These are phyloP conservation scores for Zizania palustris DNA, from an alignment of 202 grass and related monocot genomes.

Conservation along the genomic window DNA sequence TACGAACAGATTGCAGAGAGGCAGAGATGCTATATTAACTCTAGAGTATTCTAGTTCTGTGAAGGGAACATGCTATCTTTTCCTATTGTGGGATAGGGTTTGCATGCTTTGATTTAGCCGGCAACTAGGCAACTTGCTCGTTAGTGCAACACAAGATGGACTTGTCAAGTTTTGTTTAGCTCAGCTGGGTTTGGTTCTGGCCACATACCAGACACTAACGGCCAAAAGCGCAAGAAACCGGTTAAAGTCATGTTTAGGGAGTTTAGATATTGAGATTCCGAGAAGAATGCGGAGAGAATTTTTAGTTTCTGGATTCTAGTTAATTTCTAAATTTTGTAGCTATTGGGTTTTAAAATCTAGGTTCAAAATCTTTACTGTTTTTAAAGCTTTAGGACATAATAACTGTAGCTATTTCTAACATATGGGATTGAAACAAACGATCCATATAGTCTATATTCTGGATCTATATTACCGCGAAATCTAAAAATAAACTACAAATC, in stretches of 20 bases:
- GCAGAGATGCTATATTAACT: not conserved
- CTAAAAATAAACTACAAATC: no score
- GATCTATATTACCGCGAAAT: no score
- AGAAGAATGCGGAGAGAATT: no score
- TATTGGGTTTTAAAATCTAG: no score
- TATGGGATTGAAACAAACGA: no score
- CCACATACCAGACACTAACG: not conserved
- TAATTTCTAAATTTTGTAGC: no score
- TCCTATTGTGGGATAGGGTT: not conserved
- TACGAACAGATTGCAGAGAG: not conserved
- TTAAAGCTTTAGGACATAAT: no score
- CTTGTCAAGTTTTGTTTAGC: constrained; percentile 15
- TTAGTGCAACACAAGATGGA: constrained; percentile 16
- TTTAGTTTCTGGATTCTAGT: no score
- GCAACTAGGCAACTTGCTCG: constrained; percentile 16
- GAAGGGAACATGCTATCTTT: constrained; percentile 20
- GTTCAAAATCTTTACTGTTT: no score
- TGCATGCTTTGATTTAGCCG: constrained; percentile 10
- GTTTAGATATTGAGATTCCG: not conserved
- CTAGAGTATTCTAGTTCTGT: not conserved
- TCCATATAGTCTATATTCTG: no score
- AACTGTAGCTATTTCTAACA: no score
- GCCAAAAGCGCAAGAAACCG: not conserved
- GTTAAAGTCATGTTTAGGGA: not conserved
- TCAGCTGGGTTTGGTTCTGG: not conserved